Percentiles rank a stretch among this genome's conserved stretches.
These are phyloP conservation scores for Fusarium falciforme DNA, from an alignment of 2,329 filamentous ascomycete genomes.

Conservation along the genomic window DNA sequence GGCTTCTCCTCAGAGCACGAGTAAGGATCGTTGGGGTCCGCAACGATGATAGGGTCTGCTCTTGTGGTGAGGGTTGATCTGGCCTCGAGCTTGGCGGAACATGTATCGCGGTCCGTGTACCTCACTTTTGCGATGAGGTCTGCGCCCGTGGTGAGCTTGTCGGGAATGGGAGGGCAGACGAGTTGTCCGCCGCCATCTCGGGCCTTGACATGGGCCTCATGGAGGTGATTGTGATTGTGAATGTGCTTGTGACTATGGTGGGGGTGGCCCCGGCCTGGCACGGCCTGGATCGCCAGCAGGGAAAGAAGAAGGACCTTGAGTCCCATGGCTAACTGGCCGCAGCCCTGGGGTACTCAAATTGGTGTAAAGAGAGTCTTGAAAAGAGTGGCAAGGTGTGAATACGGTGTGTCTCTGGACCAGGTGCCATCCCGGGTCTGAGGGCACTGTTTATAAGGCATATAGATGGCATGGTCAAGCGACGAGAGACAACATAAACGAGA, in stretches of 20 bases:
- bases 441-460: conserved; percentile 6
- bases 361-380: not conserved
- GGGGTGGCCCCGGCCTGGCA: not conserved
- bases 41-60: not conserved
- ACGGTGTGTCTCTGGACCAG: not conserved
- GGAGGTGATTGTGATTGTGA: not conserved
- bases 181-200: conserved; percentile 1
- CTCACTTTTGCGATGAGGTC: conserved; percentile 5
- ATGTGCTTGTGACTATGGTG: not conserved
- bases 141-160: not conserved
- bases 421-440: not conserved
- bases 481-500: not conserved
- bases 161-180: conserved; percentile 8
- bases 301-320: not conserved
- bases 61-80: not conserved
- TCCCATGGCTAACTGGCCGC: not conserved
- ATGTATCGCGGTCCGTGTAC: not conserved
- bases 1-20: conserved; percentile 3
- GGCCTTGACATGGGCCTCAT: conserved; percentile 1
- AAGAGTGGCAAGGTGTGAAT: no score
- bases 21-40: not conserved
- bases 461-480: not conserved
- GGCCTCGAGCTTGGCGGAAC: not conserved
- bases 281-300: not conserved
- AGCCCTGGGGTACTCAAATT: not conserved